A percentile compares a stretch with the other conserved stretches of the same genome.
Evolutionary conservation across 805 yeast species (phyloP).

Genomic region (Candida ipomoeae): DNA sequence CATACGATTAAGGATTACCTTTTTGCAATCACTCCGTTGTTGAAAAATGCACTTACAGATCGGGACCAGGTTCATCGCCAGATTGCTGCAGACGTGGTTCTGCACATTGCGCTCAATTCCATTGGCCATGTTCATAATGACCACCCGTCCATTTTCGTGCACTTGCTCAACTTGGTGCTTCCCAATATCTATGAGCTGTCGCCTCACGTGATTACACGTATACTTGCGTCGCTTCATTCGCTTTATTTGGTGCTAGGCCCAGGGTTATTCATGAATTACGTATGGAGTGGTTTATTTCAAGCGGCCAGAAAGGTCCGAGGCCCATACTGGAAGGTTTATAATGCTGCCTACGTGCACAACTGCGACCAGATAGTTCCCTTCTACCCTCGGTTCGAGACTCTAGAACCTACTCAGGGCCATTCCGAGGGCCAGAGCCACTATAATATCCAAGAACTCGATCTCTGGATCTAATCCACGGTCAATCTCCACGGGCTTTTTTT

Average conservation of each 20-base stretch:
- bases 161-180: constrained; percentile 71
- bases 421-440: constrained; percentile 20
- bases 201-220: constrained; percentile 86
- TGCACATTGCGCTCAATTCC: constrained; percentile 77
- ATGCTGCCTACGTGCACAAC: constrained; percentile 67
- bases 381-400: constrained; percentile 57
- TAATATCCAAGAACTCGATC: constrained; percentile 50
- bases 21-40: constrained; percentile 69
- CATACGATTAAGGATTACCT: constrained; percentile 72
- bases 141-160: constrained; percentile 58
- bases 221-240: constrained; percentile 75
- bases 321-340: constrained; percentile 84
- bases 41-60: constrained; percentile 88
- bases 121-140: constrained; percentile 74
- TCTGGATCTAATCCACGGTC: constrained; percentile 23
- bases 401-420: constrained; percentile 7
- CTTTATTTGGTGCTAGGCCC: constrained; percentile 69
- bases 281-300: constrained; percentile 88
- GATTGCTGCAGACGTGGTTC: constrained; percentile 85
- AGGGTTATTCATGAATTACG: constrained; percentile 68
- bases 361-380: constrained; percentile 76
- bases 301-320: constrained; percentile 84
- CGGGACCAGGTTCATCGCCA: constrained; percentile 92
- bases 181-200: constrained; percentile 94
- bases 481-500: background rate